Evolutionary conservation across 805 yeast genomes (phyloP).

Genomic region (Grigorovia jiainica): DNA sequence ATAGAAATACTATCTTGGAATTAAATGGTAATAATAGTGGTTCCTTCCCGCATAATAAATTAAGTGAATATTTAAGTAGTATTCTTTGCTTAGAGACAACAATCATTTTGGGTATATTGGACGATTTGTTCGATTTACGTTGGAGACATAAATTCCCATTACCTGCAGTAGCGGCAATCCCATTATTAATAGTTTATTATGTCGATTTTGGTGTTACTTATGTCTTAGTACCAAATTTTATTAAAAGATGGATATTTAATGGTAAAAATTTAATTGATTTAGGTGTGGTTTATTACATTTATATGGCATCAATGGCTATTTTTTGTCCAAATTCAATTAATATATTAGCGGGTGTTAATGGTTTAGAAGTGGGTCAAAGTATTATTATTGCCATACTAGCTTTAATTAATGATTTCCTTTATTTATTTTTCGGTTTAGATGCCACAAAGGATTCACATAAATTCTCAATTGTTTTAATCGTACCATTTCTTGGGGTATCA

Average conservation of each 20-base stretch:
- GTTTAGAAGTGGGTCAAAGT: conserved; percentile 93
- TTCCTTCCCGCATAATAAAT: conserved; percentile 66
- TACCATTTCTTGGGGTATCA: conserved; percentile 84
- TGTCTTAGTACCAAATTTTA: conserved; percentile 68
- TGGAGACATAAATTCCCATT: conserved; percentile 97
- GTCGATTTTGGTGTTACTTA: conserved; percentile 90
- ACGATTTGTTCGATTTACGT: conserved; percentile 88
- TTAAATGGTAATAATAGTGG: conserved; percentile 5
- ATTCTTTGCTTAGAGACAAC: conserved; percentile 76
- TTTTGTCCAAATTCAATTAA: conserved; percentile 95
- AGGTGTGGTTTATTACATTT: conserved; percentile 69
- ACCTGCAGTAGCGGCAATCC: conserved; percentile 91
- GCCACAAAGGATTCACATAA: conserved; percentile 75
- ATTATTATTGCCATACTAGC: conserved; percentile 65
- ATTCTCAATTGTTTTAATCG: conserved; percentile 64
- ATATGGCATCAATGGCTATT: conserved; percentile 87
- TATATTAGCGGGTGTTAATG: conserved; percentile 92
- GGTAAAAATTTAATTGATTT: conserved; percentile 45
- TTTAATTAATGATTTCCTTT: conserved; percentile 67
- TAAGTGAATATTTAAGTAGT: conserved; percentile 81
- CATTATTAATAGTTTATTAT: conserved; percentile 81
- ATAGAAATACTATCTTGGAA: conserved; percentile 28
- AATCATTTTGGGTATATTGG: conserved; percentile 78
- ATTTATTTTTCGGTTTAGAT: conserved; percentile 41
- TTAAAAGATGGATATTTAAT: conserved; percentile 35